A percentile compares a stretch with the other conserved stretches of the same genome.
phyloP scores from a whole-genome alignment of 192 early-diverging fungal species.

The Backusella tarrabulga region DNA sequence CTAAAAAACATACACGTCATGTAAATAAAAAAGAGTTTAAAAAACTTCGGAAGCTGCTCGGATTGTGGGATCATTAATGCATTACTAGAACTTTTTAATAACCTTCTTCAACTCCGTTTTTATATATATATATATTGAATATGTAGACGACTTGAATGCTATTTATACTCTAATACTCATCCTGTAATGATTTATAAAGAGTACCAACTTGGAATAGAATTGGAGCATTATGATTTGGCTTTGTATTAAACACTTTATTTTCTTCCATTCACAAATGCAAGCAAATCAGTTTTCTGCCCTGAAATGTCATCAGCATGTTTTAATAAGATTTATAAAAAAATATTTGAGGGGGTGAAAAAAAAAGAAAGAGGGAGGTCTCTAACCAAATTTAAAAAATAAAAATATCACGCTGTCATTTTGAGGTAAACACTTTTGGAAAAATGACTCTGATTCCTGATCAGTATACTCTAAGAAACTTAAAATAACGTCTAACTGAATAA shows the following conservation, averaged over 20 bases:
- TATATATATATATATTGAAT: too few species aligned
- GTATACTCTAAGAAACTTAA: not conserved
- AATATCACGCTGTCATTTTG: not conserved
- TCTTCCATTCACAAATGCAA: not conserved
- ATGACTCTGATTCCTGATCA: not conserved
- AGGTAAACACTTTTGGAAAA: not conserved
- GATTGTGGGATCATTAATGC: not conserved
- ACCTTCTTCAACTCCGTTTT: not conserved
- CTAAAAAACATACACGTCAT: slow-evolving; percentile 3
- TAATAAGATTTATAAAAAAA: not conserved
- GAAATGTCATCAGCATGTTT: not conserved
- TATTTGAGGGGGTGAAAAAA: not conserved
- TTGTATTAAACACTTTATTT: too few species aligned
- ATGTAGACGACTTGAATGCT: too few species aligned
- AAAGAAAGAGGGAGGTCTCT: not conserved
- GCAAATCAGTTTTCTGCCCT: not conserved
- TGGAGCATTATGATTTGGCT: too few species aligned
- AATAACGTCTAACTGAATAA: not conserved
- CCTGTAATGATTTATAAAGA: too few species aligned
- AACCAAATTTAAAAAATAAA: too few species aligned
- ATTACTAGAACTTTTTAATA: not conserved
- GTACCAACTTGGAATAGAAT: too few species aligned
- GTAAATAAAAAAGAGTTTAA: not conserved
- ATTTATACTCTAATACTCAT: too few species aligned
- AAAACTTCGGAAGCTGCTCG: slow-evolving; percentile 1